Conservation (phyloP, 306 rosid species). For the Oemleria cerasiformis region DNA sequence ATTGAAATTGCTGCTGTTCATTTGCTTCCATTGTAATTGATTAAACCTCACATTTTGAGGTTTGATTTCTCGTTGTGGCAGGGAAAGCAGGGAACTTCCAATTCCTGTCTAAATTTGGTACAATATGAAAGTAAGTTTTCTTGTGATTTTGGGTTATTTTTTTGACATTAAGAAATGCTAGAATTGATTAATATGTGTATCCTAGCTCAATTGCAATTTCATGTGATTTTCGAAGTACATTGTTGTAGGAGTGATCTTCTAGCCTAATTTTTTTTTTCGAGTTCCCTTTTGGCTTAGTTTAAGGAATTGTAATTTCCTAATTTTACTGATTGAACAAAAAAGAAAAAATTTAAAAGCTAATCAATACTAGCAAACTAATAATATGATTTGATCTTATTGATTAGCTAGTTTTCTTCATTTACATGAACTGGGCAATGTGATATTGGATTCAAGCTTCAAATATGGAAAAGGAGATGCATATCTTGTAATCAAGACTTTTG, state of each 20-base stretch:
- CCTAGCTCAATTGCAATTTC: not conserved
- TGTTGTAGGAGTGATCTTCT: not conserved
- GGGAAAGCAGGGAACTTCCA: conserved; percentile 60
- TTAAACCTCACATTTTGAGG: conserved; percentile 8
- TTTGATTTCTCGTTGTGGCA: conserved; percentile 30
- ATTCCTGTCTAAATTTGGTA: conserved; percentile 51
- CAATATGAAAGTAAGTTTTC: conserved; percentile 47
- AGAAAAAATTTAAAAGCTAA: not conserved
- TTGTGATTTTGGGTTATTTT: not conserved
- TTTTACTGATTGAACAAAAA: not conserved
- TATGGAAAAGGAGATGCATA: not conserved
- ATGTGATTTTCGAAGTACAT: not conserved
- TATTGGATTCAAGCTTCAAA: not conserved
- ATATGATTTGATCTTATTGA: not conserved
- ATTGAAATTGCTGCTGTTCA: conserved; percentile 12
- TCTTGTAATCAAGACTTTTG: not conserved
- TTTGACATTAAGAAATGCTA: not conserved
- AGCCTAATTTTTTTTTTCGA: too few species aligned
- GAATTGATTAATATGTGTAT: not conserved
- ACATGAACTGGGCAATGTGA: not conserved
- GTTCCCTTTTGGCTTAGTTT: not conserved
- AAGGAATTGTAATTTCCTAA: not conserved
- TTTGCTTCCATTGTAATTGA: conserved; percentile 2
- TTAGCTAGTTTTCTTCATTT: not conserved
- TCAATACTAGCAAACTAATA: not conserved